Base-by-base conservation (phyloP, 2,329 filamentous ascomycete genomes). In the Ophiobolus disseminans region DNA sequence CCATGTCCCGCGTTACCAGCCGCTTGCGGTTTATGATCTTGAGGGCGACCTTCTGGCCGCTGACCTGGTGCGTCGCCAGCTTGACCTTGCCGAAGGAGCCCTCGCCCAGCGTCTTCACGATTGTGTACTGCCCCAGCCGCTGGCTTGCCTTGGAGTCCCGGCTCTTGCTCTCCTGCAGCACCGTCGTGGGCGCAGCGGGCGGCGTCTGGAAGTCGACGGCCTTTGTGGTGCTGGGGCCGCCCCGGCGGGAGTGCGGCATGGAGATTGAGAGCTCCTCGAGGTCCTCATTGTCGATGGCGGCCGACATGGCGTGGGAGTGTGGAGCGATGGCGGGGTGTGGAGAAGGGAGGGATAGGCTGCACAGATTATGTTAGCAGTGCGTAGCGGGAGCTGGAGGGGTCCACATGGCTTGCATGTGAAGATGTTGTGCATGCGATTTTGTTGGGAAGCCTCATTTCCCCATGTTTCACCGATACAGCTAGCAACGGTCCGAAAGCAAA, bases 31-130 rank as follows among this genome's bases (percentile, higher is more conserved):
- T 90, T 68, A 99, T 99, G 70, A 97, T 97, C 82, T 99, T 99
- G 70, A 99, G 83, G 21, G 94, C 94, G 40, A 99, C 94, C 78
- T 97, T 90, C 75, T 97, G 92, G 57, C 90, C 90, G 60, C 90
- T 97, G 61, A 91, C 86, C 66, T 91, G 86, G 72, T 99, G 94
- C 32, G 92, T 89, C 17, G 94, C 94, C 64, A 99, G 84, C 80
- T 97, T 97, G 73, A 99, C 94, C 78, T 99, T 99, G 65, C 94
- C 94, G 73, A 99, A 99, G 2, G 92, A 97, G 37, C 94, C 94
- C 77, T 99, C 94, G 47, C 94, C 94, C 11, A 99, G 82, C 13
- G 93, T 97, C 72, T 87, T 88, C 62, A 96, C 82, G 48, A 97
- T 87, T 65, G 89, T 89, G 79, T 99, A 99, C 75, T 92, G 90